These are phyloP conservation scores for Pleurotus eryngii DNA, from an alignment of 768 basidiomycete species.

Conservation along the genomic window DNA sequence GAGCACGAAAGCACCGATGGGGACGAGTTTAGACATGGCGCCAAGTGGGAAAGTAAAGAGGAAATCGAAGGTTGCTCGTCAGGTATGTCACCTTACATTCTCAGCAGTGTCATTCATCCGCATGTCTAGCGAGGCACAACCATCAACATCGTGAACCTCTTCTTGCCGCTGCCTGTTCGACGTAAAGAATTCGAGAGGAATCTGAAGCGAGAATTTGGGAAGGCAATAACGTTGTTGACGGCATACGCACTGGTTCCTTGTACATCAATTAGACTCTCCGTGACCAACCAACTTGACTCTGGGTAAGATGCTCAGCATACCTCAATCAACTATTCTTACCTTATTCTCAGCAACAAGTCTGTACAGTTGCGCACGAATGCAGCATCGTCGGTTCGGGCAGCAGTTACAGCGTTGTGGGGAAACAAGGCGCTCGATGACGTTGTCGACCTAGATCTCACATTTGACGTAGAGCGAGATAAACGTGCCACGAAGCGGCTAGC, in stretches of 20 bases:
- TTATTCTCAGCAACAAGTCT: constrained; percentile 49
- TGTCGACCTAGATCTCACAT: constrained; percentile 65
- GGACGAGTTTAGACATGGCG: constrained; percentile 73
- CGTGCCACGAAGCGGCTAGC: constrained; percentile 35
- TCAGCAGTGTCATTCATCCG: neutral
- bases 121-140: constrained; percentile 79
- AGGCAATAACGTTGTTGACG: constrained; percentile 75
- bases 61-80: constrained; percentile 66
- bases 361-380: constrained; percentile 76
- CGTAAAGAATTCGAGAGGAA: constrained; percentile 90
- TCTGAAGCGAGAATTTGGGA: constrained; percentile 83
- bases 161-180: constrained; percentile 82
- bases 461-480: constrained; percentile 69
- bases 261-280: constrained; percentile 70
- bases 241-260: constrained; percentile 91
- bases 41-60: constrained; percentile 56
- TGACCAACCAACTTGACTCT: constrained; percentile 62
- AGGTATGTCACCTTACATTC: constrained; percentile 41
- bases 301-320: constrained; percentile 47
- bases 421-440: constrained; percentile 74
- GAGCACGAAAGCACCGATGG: constrained; percentile 76
- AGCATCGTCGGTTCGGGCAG: constrained; percentile 52
- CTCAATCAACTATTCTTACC: neutral
- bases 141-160: constrained; percentile 65
- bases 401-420: constrained; percentile 81